Evolutionary conservation across 257 asterid species (phyloP).

Genomic region (Plantago major): DNA sequence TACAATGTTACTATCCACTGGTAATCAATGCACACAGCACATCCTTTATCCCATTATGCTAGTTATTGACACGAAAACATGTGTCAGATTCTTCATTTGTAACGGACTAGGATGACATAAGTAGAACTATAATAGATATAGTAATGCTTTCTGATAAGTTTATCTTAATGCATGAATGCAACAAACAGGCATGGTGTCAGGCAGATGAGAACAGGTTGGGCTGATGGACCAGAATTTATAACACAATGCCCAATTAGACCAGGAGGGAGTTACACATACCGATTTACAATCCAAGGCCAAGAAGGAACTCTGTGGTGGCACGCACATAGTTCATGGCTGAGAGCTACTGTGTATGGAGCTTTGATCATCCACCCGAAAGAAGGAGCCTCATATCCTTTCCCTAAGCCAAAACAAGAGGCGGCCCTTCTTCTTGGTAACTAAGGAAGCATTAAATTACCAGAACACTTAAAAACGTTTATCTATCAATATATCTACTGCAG

Average conservation of each 20-base stretch:
- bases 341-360: slow-evolving; percentile 91
- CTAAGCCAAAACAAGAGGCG: slow-evolving; percentile 66
- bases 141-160: not conserved
- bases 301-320: slow-evolving; percentile 99
- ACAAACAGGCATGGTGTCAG: slow-evolving; percentile 75
- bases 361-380: slow-evolving; percentile 58
- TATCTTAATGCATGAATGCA: not conserved
- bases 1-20: slow-evolving; percentile 87
- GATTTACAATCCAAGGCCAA: slow-evolving; percentile 80
- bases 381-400: slow-evolving; percentile 71
- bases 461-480: not conserved
- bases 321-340: slow-evolving; percentile 95
- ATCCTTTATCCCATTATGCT: not conserved
- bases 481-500: not conserved
- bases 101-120: too few species aligned
- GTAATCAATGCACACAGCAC: slow-evolving; percentile 26
- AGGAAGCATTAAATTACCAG: not conserved
- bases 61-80: not conserved
- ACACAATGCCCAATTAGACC: slow-evolving; percentile 91
- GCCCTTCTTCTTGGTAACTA: slow-evolving; percentile 68
- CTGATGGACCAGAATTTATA: slow-evolving; percentile 87
- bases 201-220: slow-evolving; percentile 78
- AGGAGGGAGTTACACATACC: slow-evolving; percentile 67
- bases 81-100: too few species aligned
- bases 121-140: too few species aligned